A percentile compares a stretch with the other conserved stretches of the same genome.
Evolutionary conservation across 2,329 filamentous ascomycete species (phyloP).

Genomic region (Gnomoniopsis sp.): DNA sequence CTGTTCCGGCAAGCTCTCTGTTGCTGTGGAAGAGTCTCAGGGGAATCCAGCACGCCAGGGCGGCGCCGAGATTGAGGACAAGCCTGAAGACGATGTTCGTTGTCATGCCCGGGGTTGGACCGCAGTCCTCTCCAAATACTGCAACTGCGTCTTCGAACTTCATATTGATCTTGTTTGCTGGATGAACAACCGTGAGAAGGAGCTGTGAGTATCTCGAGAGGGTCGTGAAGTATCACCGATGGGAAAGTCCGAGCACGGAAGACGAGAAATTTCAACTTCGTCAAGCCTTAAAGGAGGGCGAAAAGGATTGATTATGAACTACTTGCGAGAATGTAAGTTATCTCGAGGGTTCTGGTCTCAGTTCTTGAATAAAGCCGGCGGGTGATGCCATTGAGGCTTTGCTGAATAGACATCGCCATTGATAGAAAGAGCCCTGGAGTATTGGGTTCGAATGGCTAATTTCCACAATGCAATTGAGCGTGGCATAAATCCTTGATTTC

Average conservation of each 20-base stretch:
- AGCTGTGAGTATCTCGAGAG: not conserved
- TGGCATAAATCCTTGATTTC: not conserved
- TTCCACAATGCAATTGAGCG: constrained; percentile 5
- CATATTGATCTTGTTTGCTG: constrained; percentile 37
- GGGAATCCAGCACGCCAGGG: constrained; percentile 47
- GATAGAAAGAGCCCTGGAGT: not conserved
- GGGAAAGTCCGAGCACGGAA: not conserved
- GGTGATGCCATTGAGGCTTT: not conserved
- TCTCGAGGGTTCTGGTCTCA: not conserved
- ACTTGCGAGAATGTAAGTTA: not conserved
- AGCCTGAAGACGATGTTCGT: constrained; percentile 50
- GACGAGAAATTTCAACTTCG: not conserved
- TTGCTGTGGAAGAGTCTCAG: constrained; percentile 48
- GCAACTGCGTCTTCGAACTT: constrained; percentile 9
- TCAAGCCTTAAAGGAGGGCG: not conserved
- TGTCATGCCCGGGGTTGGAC: constrained; percentile 24
- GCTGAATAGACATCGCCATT: constrained; percentile 3
- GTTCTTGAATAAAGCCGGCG: not conserved
- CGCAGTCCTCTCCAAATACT: constrained; percentile 6
- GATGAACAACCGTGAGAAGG: constrained; percentile 22
- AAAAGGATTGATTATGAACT: not conserved
- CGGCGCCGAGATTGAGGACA: constrained; percentile 41
- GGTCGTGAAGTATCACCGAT: not conserved
- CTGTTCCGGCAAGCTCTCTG: constrained; percentile 50
- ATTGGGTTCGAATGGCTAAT: not conserved